phyloP scores from a whole-genome alignment of 78 protist genomes.

The Tieghemostelium lacteum region DNA sequence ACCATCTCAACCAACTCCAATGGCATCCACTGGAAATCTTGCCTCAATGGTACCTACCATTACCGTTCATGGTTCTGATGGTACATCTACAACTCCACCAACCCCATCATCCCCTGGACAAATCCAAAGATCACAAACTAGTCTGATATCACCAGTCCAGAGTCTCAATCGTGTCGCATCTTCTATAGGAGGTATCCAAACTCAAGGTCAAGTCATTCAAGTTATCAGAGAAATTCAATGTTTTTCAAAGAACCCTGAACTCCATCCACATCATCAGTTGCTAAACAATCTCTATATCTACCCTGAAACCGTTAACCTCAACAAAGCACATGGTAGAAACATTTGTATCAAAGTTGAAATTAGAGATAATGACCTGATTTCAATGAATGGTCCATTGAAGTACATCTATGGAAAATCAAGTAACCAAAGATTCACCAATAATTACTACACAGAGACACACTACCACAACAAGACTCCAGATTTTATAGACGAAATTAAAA shows the following conservation, averaged over 20 bases:
- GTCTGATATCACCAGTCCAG: slow-evolving; percentile 5
- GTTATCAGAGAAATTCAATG: slow-evolving; percentile 60
- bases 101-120: slow-evolving; percentile 2
- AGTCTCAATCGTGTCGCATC: background rate
- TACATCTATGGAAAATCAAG: slow-evolving; percentile 46
- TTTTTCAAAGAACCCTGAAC: slow-evolving; percentile 38
- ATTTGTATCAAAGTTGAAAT: slow-evolving; percentile 45
- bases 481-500: slow-evolving; percentile 60
- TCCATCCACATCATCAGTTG: slow-evolving; percentile 33
- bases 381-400: slow-evolving; percentile 5
- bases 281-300: slow-evolving; percentile 66
- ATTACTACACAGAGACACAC: slow-evolving; percentile 48
- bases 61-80: background rate
- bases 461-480: slow-evolving; percentile 76
- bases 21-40: slow-evolving; percentile 5
- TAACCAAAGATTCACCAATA: slow-evolving; percentile 6
- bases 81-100: background rate
- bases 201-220: slow-evolving; percentile 10
- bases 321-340: slow-evolving; percentile 58
- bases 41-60: background rate
- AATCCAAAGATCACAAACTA: background rate
- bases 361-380: slow-evolving; percentile 26
- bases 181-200: background rate
- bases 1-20: slow-evolving; percentile 1
- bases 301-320: slow-evolving; percentile 41